Percentiles rank a stretch among this genome's conserved stretches.
phyloP scores from a whole-genome alignment of 2,329 filamentous ascomycete species.

The Metarhizium humberi region DNA sequence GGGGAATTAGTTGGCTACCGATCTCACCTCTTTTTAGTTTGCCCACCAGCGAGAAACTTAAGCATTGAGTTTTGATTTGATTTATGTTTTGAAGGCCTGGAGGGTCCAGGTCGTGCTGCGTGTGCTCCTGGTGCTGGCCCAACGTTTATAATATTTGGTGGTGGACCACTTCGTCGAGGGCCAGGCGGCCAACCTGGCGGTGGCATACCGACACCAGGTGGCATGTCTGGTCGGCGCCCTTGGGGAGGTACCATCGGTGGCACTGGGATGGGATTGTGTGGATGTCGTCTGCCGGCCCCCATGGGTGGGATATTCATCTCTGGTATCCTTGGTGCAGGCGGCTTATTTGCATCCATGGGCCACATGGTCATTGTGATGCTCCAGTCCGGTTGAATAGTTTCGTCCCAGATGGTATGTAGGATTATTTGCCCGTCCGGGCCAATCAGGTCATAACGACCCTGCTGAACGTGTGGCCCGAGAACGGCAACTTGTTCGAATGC shows the following conservation, averaged over 20 bases:
- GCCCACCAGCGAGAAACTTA: slow-evolving; percentile 12
- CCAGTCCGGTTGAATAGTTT: slow-evolving; percentile 65
- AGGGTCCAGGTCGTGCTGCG: neutral
- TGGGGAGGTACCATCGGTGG: slow-evolving; percentile 3
- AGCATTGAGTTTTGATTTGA: slow-evolving; percentile 11
- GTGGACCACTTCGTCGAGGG: slow-evolving; percentile 1
- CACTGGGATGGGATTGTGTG: neutral
- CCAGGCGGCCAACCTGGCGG: slow-evolving; percentile 10
- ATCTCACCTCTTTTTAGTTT: slow-evolving; percentile 15
- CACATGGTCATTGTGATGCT: slow-evolving; percentile 48
- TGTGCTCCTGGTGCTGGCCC: neutral
- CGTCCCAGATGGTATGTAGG: slow-evolving; percentile 69
- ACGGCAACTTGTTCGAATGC: slow-evolving; percentile 72
- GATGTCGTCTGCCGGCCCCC: neutral
- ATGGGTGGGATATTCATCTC: slow-evolving; percentile 3
- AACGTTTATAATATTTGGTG: slow-evolving; percentile 10
- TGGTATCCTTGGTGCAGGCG: slow-evolving; percentile 1
- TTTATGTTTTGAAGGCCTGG: slow-evolving; percentile 9
- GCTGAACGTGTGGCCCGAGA: slow-evolving; percentile 65
- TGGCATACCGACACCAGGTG: neutral
- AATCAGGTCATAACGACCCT: slow-evolving; percentile 72
- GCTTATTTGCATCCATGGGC: slow-evolving; percentile 38
- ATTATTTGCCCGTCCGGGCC: slow-evolving; percentile 77
- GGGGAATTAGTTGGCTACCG: neutral
- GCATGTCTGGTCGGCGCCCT: slow-evolving; percentile 3